Conservation (phyloP, 805 yeast genomes). For the Geotrichum ghanense region DNA sequence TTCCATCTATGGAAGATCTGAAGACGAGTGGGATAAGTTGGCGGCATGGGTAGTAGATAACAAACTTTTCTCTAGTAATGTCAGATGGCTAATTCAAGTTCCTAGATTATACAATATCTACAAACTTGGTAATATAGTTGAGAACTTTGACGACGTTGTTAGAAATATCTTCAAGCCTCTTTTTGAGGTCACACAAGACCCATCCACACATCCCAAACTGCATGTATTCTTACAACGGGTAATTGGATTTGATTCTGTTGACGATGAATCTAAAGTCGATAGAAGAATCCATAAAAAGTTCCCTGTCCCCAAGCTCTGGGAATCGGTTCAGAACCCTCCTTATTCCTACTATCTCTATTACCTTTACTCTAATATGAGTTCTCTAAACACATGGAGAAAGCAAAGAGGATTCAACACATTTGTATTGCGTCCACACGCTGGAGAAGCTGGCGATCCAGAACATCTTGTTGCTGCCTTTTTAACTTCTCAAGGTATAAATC, state of each 20-base stretch:
- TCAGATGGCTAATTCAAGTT: constrained; percentile 92
- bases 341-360: constrained; percentile 91
- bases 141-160: constrained; percentile 64
- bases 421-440: constrained; percentile 95
- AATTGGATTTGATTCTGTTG: constrained; percentile 96
- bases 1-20: constrained; percentile 82
- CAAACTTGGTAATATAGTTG: constrained; percentile 60
- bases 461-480: constrained; percentile 85
- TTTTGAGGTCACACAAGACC: constrained; percentile 81
- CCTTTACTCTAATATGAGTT: constrained; percentile 72
- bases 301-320: constrained; percentile 85
- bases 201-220: constrained; percentile 80
- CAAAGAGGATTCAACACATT: constrained; percentile 73
- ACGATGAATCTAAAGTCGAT: constrained; percentile 92
- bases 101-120: constrained; percentile 90
- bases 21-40: constrained; percentile 89
- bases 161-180: constrained; percentile 76
- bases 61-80: constrained; percentile 83
- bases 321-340: constrained; percentile 73
- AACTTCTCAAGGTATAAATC: constrained; percentile 86
- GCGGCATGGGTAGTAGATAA: constrained; percentile 95
- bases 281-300: constrained; percentile 68
- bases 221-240: constrained; percentile 84
- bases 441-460: constrained; percentile 99
- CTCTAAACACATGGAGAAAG: constrained; percentile 75